phyloP scores from a whole-genome alignment of 495 filamentous ascomycete genomes.

The Xylaria grammica region DNA sequence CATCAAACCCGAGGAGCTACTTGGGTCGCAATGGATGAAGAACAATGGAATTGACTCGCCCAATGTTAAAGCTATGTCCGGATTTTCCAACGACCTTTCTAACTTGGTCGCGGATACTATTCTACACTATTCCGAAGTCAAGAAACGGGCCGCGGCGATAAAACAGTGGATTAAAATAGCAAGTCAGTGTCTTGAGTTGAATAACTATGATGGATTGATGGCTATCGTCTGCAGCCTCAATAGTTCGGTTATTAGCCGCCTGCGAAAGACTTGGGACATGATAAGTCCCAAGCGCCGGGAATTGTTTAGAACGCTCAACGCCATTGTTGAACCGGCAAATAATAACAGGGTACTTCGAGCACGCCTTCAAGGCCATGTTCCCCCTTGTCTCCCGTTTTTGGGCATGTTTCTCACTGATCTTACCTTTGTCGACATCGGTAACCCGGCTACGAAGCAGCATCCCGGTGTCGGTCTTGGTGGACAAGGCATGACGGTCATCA shows the following conservation, averaged over 20 bases:
- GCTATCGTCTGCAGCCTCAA: constrained; percentile 94
- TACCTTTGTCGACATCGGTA: constrained; percentile 90
- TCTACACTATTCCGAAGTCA: constrained; percentile 81
- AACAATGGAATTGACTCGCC: constrained; percentile 75
- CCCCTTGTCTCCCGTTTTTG: constrained; percentile 95
- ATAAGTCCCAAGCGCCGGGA: constrained; percentile 86
- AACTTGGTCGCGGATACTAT: constrained; percentile 97
- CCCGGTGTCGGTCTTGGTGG: constrained; percentile 55
- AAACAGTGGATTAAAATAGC: constrained; percentile 99
- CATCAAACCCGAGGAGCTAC: constrained; percentile 91
- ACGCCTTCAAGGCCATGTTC: constrained; percentile 83
- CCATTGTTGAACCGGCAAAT: constrained; percentile 82
- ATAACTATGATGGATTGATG: constrained; percentile 97
- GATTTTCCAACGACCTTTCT: constrained; percentile 86
- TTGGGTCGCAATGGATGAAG: constrained; percentile 93
- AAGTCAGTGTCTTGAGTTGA: constrained; percentile 81
- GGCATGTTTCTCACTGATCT: constrained; percentile 93
- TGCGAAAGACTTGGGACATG: constrained; percentile 91
- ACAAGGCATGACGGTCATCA: constrained; percentile 78
- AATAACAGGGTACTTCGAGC: constrained; percentile 92
- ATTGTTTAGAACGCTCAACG: constrained; percentile 75
- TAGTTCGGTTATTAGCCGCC: constrained; percentile 86
- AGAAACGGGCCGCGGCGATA: constrained; percentile 87
- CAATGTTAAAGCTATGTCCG: constrained; percentile 96
- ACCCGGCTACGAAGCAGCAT: constrained; percentile 74